Base-by-base conservation (phyloP, 108 stramenopile genomes). In the Cylindrotheca closterium region DNA sequence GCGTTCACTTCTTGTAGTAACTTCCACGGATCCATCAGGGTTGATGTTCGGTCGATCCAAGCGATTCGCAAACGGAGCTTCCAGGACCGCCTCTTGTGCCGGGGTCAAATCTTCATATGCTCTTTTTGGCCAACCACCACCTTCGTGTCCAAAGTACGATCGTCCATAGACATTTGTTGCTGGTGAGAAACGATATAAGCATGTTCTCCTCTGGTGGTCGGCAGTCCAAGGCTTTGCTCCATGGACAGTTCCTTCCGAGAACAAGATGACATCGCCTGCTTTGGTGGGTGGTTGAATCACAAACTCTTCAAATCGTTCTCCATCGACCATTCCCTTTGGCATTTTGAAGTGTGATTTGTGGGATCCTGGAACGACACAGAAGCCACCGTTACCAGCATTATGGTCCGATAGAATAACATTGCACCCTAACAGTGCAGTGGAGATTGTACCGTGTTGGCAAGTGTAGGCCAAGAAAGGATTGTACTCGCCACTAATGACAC, bases 291-390 rank as follows among this genome's bases (percentile, higher is more conserved):
- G 92, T 69, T 96, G 96, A 12, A 78, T 47, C 25, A 96, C 89
- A 65, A 70, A 93, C 34, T 93, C 93, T 22, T 46, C 54, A 63
- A 90, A 78, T 12, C 63, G 64, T 55, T 85, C 73, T 21, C 94
- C 92, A 58, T 96, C 86, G 23, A 92, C 77, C 95, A 96, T 94
- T 0, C 87, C 92, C 46, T 63, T 30, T 4, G 93, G 90, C 84
- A 93, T 91, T 64, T 82, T 79, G 34, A 94, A 92, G 65, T 96
- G 93, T 50, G 83, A 82, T 58, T 96, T 96, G 87, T 96, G 96
- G 49, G 82, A 84, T 4, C 96, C 96, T 0, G 86, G 88, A 17
- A 96, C 96, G 33, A 96, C 84, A 61, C 96, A 96, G 62, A 93
- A 96, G 12, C 96, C 96, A 37, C 96, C 96, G 55, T 83, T 78